Base-by-base conservation (phyloP, 331 rosid species). In the Acacia pycnantha region DNA sequence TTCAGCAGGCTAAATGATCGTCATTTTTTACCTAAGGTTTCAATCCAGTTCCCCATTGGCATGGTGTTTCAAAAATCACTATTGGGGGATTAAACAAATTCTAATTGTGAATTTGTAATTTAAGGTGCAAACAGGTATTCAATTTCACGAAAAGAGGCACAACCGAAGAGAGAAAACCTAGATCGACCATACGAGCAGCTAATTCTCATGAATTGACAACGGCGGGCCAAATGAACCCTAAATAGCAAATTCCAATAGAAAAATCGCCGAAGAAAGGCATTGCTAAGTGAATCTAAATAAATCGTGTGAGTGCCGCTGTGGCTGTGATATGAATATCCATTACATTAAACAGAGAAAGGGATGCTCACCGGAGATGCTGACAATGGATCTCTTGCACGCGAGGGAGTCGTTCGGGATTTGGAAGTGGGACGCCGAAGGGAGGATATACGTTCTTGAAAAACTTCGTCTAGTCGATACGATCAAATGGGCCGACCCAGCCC, bases 301-400 rank as follows among this genome's bases (percentile, higher is more conserved):
- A 22, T 6, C 43, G 16, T 11, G 37, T 12, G 4, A 44, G 5
- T 22, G 11, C 24, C 21, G 56, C n/a, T 41, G 15, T 22, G 58
- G 43, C 21, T 4, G 22, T n/a, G 29, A 47, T 11, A 14, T 29
- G 12, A 76, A 80, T 74, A 48, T 84, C 41, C n/a, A 41, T 68
- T 27, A 58, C 5, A 73, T 51, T 11, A 10, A 70, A 74, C 29
- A 24, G 47, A 59, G 41, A 15, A 43, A 43, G 79, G 77, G 5
- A 14, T 3, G 66, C 26, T 76, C 51, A 81, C 87, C 87, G 27
- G 82, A 50, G 71, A 66, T 21, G n/a, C 12, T 56, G 48, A 61
- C 66, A 40, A 15, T 29, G n/a, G 47, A 80, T 84, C 70, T 43
- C 48, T 75, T 75, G 78, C 53, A 27, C 70, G 43, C 85, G 27